A percentile compares a stretch with the other conserved stretches of the same genome.
These are phyloP conservation scores for Grosmannia serpens DNA, from an alignment of 2,329 filamentous ascomycete genomes.

Conservation along the genomic window DNA sequence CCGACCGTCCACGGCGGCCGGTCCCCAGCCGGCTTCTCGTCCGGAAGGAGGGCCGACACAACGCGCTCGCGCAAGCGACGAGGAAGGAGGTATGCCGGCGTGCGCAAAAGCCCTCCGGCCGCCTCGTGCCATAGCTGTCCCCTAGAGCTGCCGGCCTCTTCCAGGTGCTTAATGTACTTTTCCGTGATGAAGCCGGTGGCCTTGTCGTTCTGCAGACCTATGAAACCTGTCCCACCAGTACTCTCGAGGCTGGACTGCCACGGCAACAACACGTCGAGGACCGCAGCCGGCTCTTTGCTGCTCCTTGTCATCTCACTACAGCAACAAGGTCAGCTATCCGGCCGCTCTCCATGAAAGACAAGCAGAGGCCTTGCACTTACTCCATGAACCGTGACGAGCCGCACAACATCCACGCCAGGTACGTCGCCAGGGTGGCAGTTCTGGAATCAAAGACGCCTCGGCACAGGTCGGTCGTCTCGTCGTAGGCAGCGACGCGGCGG, in stretches of 20 bases:
- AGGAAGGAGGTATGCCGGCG: slow-evolving; percentile 27
- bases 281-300: not conserved
- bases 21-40: not conserved
- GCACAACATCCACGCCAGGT: slow-evolving; percentile 11
- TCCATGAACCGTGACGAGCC: slow-evolving; percentile 9
- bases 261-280: slow-evolving; percentile 5
- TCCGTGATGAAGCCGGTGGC: slow-evolving; percentile 1
- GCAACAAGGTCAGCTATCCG: not conserved
- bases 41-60: slow-evolving; percentile 22
- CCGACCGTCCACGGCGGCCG: not conserved
- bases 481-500: not conserved
- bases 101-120: slow-evolving; percentile 16
- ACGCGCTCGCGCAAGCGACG: slow-evolving; percentile 32
- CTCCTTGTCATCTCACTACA: slow-evolving; percentile 7
- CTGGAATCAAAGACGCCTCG: not conserved
- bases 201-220: slow-evolving; percentile 1
- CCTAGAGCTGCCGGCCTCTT: not conserved
- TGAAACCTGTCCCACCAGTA: not conserved
- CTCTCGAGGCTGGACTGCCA: slow-evolving; percentile 3
- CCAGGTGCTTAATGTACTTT: slow-evolving; percentile 4
- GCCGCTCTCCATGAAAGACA: not conserved
- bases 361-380: not conserved
- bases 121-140: not conserved
- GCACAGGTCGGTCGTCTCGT: not conserved
- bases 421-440: not conserved